Conservation (phyloP, 345 rosid species). For the Lepidium sativum region DNA sequence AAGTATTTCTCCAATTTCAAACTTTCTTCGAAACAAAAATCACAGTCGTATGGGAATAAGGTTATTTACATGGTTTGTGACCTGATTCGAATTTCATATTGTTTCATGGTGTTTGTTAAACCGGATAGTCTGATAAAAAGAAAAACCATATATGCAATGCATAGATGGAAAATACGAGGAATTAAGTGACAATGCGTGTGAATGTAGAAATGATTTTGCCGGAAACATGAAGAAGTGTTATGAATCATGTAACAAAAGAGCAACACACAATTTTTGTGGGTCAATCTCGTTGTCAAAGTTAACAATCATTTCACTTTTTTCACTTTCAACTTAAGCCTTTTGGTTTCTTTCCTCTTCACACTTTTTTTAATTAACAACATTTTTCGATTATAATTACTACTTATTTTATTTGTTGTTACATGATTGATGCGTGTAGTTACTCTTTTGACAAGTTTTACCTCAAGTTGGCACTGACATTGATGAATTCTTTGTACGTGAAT, state of each 20-base stretch:
- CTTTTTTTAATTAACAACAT: neutral
- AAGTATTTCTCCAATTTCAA: no score
- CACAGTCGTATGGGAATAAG: no score
- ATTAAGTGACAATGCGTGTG: conserved; percentile 16
- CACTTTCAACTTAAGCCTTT: conserved; percentile 10
- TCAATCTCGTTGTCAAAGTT: conserved; percentile 16
- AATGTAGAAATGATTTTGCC: conserved; percentile 16
- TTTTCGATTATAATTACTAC: neutral
- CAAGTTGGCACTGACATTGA: neutral
- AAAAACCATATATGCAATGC: neutral
- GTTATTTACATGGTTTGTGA: no score
- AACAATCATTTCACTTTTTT: conserved; percentile 6
- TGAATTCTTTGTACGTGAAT: neutral
- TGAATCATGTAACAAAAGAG: conserved; percentile 3
- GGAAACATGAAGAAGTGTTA: conserved; percentile 16
- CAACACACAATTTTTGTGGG: neutral
- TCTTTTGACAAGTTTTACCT: neutral
- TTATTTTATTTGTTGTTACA: conserved; percentile 1
- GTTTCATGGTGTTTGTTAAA: no score
- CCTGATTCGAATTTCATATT: no score
- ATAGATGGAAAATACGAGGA: neutral
- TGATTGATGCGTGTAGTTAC: neutral
- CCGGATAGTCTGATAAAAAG: no score
- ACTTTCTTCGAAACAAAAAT: no score
- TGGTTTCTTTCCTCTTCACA: conserved; percentile 19